phyloP scores from a whole-genome alignment of 2,329 filamentous ascomycete genomes.

The Cladosporium phlei region DNA sequence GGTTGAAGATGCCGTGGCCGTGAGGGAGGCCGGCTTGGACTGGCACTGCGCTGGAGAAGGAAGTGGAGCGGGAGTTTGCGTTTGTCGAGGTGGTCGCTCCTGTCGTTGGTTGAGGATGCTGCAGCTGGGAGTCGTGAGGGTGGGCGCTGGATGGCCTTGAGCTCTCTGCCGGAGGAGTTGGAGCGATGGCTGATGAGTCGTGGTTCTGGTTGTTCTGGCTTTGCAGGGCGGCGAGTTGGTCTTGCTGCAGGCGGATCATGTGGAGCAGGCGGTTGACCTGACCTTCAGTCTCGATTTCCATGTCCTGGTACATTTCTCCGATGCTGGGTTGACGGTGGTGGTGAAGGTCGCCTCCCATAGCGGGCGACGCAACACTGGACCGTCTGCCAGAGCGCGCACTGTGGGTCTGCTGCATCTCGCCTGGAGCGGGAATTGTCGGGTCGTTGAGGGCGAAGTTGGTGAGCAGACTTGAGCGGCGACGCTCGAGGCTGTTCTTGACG shows the following conservation, averaged over 20 bases:
- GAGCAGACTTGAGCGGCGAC: conserved; percentile 63
- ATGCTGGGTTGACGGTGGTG: conserved; percentile 66
- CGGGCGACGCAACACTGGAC: conserved; percentile 38
- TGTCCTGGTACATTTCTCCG: conserved; percentile 72
- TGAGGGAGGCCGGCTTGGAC: not conserved
- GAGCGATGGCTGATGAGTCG: conserved; percentile 24
- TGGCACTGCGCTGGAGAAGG: conserved; percentile 19
- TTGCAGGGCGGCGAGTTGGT: conserved; percentile 61
- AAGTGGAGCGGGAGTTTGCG: conserved; percentile 19
- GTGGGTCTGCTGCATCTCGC: conserved; percentile 56
- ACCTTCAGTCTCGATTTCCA: conserved; percentile 73
- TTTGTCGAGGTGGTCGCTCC: conserved; percentile 19
- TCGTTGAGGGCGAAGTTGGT: conserved; percentile 73
- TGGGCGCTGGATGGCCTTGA: conserved; percentile 38
- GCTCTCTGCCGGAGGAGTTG: conserved; percentile 28
- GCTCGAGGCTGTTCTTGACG: conserved; percentile 36
- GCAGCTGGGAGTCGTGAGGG: conserved; percentile 37
- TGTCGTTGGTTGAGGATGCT: conserved; percentile 21
- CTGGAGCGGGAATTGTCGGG: conserved; percentile 60
- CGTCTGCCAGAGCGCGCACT: conserved; percentile 23
- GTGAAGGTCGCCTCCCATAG: conserved; percentile 47
- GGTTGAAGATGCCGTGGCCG: conserved; percentile 22
- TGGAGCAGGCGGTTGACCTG: conserved; percentile 74
- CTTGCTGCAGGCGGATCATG: conserved; percentile 72
- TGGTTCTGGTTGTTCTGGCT: conserved; percentile 5